These are phyloP conservation scores for Typha latifolia DNA, from an alignment of 176 grass and related monocot species.

Conservation along the genomic window DNA sequence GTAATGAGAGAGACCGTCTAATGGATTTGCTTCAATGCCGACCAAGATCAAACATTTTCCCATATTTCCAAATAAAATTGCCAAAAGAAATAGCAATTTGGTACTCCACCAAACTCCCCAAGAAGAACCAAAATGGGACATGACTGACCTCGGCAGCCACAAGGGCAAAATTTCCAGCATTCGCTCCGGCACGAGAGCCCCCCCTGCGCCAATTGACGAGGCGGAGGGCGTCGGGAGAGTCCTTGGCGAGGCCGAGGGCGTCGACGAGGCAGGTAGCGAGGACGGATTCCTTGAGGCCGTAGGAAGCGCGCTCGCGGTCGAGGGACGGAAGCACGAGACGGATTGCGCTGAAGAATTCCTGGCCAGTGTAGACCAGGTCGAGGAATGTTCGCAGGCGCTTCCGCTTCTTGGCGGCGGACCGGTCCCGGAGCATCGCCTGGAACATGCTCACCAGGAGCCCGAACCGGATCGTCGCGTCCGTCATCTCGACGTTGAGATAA, in stretches of 20 bases:
- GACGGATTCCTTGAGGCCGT: constrained; percentile 85
- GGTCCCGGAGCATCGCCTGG: constrained; percentile 66
- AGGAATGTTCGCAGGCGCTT: constrained; percentile 68
- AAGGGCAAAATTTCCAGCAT: constrained; percentile 80
- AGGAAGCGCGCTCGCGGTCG: constrained; percentile 81
- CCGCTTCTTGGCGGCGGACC: constrained; percentile 57
- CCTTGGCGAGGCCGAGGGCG: constrained; percentile 78
- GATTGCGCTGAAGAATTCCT: constrained; percentile 72
- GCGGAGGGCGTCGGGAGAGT: constrained; percentile 64
- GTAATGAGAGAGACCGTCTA: too few relatives aligned
- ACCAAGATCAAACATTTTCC: too few relatives aligned
- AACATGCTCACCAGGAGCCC: constrained; percentile 78
- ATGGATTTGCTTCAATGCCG: too few relatives aligned
- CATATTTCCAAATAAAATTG: not conserved
- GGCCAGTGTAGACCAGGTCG: constrained; percentile 52
- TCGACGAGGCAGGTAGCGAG: constrained; percentile 68
- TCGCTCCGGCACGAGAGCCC: constrained; percentile 37
- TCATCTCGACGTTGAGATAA: constrained; percentile 22
- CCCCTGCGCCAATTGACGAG: constrained; percentile 80
- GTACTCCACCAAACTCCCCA: not conserved
- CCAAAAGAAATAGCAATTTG: not conserved
- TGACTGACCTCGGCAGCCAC: constrained; percentile 69
- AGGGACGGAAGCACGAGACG: constrained; percentile 64
- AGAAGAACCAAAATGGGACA: not conserved
- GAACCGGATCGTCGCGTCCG: constrained; percentile 59